Conservation (phyloP, 768 basidiomycete species). For the Cyathus striatus region DNA sequence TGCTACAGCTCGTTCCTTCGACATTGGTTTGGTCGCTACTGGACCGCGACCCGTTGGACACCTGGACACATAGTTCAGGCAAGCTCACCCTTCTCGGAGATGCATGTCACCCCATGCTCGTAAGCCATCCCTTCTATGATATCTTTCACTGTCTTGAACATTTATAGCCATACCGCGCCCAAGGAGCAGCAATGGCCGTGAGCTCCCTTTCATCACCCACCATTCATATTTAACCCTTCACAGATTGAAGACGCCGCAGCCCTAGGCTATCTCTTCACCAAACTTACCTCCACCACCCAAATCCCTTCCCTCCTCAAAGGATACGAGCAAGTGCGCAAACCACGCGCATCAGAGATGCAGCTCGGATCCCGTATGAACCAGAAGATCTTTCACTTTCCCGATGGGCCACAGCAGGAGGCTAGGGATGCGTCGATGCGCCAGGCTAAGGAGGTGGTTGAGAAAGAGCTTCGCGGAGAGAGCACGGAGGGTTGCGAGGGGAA, state of each 20-base stretch:
- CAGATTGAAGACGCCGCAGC: constrained; percentile 28
- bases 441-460: constrained; percentile 38
- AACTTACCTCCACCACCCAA: constrained; percentile 31
- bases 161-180: constrained; percentile 45
- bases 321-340: constrained; percentile 46
- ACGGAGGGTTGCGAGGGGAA: neutral
- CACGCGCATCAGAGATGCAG: constrained; percentile 46
- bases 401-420: constrained; percentile 45
- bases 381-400: constrained; percentile 48
- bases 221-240: neutral
- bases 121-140: neutral
- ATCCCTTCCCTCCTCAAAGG: constrained; percentile 40
- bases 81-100: neutral
- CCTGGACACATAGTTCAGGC: neutral
- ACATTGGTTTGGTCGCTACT: constrained; percentile 32
- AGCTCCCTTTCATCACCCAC: constrained; percentile 3
- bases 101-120: constrained; percentile 1
- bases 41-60: neutral
- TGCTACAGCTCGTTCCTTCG: constrained; percentile 36
- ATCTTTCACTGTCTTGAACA: neutral
- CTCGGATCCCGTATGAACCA: constrained; percentile 44
- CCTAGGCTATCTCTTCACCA: constrained; percentile 47
- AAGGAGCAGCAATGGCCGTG: constrained; percentile 50
- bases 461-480: constrained; percentile 10
- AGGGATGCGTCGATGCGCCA: constrained; percentile 47